These are phyloP conservation scores for Tuber umbilicatum DNA, from an alignment of 495 filamentous ascomycete genomes.

Conservation along the genomic window DNA sequence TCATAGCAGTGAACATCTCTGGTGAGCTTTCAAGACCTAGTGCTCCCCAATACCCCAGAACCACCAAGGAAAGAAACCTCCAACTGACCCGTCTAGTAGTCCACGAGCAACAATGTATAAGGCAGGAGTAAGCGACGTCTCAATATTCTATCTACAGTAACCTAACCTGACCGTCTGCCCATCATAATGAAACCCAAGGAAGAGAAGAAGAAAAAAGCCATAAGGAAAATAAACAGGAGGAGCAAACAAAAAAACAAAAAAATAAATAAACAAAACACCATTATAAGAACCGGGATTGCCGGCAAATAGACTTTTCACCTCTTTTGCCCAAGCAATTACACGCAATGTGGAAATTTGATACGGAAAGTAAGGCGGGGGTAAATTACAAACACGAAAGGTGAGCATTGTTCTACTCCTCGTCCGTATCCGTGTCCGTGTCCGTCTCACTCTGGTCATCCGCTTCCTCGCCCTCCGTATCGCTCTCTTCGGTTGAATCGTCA, in stretches of 20 bases:
- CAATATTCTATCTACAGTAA: slow-evolving; percentile 1
- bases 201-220: background rate
- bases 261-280: background rate
- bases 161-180: background rate
- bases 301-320: slow-evolving; percentile 1
- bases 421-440: slow-evolving; percentile 38
- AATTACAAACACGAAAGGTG: background rate
- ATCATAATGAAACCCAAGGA: background rate
- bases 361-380: background rate
- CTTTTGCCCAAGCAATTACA: background rate
- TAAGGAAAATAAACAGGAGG: background rate
- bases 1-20: background rate
- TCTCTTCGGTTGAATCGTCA: slow-evolving; percentile 86
- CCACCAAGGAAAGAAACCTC: background rate
- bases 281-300: background rate
- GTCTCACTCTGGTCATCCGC: slow-evolving; percentile 37
- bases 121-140: background rate
- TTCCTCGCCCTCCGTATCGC: slow-evolving; percentile 59
- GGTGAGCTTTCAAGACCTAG: background rate
- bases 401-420: slow-evolving; percentile 29
- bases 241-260: background rate
- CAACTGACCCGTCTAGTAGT: background rate
- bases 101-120: background rate
- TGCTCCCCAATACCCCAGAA: background rate
- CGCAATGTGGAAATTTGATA: background rate